Evolutionary conservation across 2,329 filamentous ascomycete genomes (phyloP).

Genomic region (Penicillium sp.): DNA sequence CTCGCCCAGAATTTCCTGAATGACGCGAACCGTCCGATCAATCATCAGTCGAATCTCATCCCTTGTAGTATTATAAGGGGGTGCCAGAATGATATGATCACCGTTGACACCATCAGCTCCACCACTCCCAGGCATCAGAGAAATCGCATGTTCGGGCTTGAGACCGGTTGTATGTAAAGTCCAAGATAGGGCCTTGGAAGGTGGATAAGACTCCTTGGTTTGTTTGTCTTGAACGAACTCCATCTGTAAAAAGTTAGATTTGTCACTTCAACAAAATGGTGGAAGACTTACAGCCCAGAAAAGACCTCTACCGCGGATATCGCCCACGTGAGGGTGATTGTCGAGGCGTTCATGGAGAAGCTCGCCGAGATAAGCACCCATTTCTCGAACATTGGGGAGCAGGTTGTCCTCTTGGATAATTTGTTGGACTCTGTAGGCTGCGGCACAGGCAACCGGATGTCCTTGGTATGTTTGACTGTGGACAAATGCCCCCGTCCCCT

Average conservation of each 20-base stretch:
- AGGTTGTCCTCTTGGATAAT: constrained; percentile 55
- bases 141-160: constrained; percentile 44
- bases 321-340: constrained; percentile 50
- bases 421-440: constrained; percentile 53
- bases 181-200: constrained; percentile 43
- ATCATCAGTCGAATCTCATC: constrained; percentile 53
- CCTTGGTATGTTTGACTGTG: constrained; percentile 62
- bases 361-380: constrained; percentile 33
- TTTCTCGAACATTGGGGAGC: constrained; percentile 42
- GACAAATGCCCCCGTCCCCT: constrained; percentile 48
- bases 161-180: constrained; percentile 50
- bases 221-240: constrained; percentile 57
- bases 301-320: constrained; percentile 57
- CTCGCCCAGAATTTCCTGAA: constrained; percentile 38
- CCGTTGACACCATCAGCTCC: constrained; percentile 53
- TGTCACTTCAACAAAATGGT: neutral
- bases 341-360: constrained; percentile 47
- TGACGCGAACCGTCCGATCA: constrained; percentile 42
- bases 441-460: constrained; percentile 54
- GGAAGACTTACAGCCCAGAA: constrained; percentile 55
- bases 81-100: constrained; percentile 57
- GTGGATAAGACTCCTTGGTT: constrained; percentile 53
- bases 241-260: constrained; percentile 39
- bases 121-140: constrained; percentile 55
- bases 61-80: constrained; percentile 54